Evolutionary conservation across 1,284 basidiomycete species (phyloP).

Genomic region (Moesziomyces antarcticus): DNA sequence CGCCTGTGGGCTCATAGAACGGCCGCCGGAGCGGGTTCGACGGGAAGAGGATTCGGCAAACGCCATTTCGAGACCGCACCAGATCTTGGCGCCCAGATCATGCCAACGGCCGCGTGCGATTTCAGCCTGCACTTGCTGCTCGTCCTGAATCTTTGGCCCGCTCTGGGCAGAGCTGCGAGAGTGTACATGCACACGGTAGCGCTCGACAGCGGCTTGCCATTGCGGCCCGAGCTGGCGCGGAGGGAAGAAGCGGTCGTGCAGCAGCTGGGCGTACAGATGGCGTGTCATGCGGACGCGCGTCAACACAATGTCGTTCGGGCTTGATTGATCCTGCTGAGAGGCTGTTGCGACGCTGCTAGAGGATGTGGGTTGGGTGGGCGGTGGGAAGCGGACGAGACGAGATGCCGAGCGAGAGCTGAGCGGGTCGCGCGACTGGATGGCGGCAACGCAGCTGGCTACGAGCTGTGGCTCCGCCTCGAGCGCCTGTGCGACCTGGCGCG

Average conservation of each 20-base stretch:
- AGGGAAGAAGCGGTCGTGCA: slow-evolving; percentile 89
- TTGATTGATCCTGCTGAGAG: not conserved
- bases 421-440: slow-evolving; percentile 42
- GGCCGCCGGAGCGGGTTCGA: slow-evolving; percentile 8
- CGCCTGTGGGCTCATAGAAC: slow-evolving; percentile 1
- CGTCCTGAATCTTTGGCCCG: slow-evolving; percentile 24
- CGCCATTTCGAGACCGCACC: slow-evolving; percentile 59
- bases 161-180: not conserved
- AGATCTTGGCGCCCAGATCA: slow-evolving; percentile 61
- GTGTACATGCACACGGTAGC: slow-evolving; percentile 36
- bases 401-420: slow-evolving; percentile 76
- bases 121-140: slow-evolving; percentile 20
- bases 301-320: slow-evolving; percentile 19
- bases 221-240: slow-evolving; percentile 83
- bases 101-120: slow-evolving; percentile 50
- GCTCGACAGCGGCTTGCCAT: slow-evolving; percentile 55
- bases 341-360: slow-evolving; percentile 54
- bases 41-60: slow-evolving; percentile 43
- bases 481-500: slow-evolving; percentile 79
- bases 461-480: slow-evolving; percentile 76
- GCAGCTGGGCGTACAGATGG: slow-evolving; percentile 81
- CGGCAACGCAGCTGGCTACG: slow-evolving; percentile 76
- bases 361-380: slow-evolving; percentile 75
- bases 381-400: slow-evolving; percentile 87
- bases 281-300: slow-evolving; percentile 49